Base-by-base conservation (phyloP, 2,329 filamentous ascomycete species). In the Chaetomium strumarium region DNA sequence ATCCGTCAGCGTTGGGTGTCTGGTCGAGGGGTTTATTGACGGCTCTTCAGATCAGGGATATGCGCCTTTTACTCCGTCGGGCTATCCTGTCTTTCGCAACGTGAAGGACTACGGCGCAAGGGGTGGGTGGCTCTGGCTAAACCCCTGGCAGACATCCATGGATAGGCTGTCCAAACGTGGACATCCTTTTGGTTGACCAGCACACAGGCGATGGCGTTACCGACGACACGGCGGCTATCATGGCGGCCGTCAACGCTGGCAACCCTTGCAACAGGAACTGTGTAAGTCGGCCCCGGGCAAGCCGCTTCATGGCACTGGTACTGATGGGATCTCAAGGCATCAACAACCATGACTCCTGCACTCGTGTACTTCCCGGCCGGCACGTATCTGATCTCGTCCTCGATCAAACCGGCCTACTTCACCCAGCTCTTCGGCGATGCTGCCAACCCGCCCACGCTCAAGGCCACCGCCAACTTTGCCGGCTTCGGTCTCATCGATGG, bases 361-460 rank as follows among this genome's bases (percentile, higher is more conserved):
- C 60, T 74, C 30, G 69, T 74, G 14, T 74, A 74, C 59, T 74
- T 74, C 56, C 72, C 72, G 12, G 60, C 68, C 2, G 72, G 72
- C 38, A 90, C 84, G 2, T 93, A 92, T 63, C 62, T 84, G 5
- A 81, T 92, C 55, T 85, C 80, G 46, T 76, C 74, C 57, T 85
- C 88, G 6, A 82, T 93, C 55, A 70, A 87, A 39, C 82, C 86
- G 64, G 83, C 84, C 69, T 93, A 91, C 71, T 89, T 90, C 66
- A 90, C 88, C 1, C 85, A 89, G 67, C 76, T 93, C 56, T 77
- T 90, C 30, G 88, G 87, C 38, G 85, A 91, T 67, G 80, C 85
- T 10, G 75, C 72, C 17, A 67, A 76, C 54, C 73, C 78, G 52
- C 72, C 86, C 6, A 73, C 75, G 3, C 73, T 85, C 49, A 77